Percentiles rank a stretch among this genome's conserved stretches.
Evolutionary conservation across 2,329 filamentous ascomycete genomes (phyloP).

Genomic region (Colletotrichum spinosum): DNA sequence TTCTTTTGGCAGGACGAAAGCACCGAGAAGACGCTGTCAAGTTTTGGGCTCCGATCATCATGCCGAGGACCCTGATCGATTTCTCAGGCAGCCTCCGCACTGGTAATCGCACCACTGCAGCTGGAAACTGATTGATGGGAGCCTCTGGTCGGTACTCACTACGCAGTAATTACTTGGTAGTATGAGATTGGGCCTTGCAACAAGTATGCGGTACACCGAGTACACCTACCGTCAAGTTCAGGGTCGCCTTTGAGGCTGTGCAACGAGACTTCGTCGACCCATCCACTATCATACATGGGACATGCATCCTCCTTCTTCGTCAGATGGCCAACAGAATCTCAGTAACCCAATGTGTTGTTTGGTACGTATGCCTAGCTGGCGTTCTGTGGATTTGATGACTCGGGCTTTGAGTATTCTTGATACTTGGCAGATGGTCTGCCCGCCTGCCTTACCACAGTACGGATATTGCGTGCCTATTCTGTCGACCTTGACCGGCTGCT

Average conservation of each 20-base stretch:
- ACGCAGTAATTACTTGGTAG: too few relatives aligned
- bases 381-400: not conserved
- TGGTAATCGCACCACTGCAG: too few relatives aligned
- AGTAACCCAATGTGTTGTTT: slow-evolving; percentile 24
- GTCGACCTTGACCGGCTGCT: slow-evolving; percentile 5
- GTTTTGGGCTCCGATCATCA: slow-evolving; percentile 2
- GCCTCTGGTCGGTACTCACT: too few relatives aligned
- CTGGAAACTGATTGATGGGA: too few relatives aligned
- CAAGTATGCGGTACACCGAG: not conserved
- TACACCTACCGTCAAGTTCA: not conserved
- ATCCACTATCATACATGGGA: slow-evolving; percentile 8
- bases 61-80: not conserved
- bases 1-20: slow-evolving; percentile 4
- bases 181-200: slow-evolving; percentile 8
- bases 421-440: too few relatives aligned
- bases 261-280: slow-evolving; percentile 12
- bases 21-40: not conserved
- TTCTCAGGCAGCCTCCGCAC: too few relatives aligned
- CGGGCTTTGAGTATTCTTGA: too few relatives aligned
- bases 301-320: slow-evolving; percentile 1
- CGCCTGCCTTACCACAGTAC: too few relatives aligned
- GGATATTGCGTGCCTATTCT: slow-evolving; percentile 2
- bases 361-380: not conserved
- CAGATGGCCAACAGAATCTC: not conserved
- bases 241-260: slow-evolving; percentile 29